Evolutionary conservation across 1,284 basidiomycete species (phyloP).

Genomic region (Albatrellus sp.): DNA sequence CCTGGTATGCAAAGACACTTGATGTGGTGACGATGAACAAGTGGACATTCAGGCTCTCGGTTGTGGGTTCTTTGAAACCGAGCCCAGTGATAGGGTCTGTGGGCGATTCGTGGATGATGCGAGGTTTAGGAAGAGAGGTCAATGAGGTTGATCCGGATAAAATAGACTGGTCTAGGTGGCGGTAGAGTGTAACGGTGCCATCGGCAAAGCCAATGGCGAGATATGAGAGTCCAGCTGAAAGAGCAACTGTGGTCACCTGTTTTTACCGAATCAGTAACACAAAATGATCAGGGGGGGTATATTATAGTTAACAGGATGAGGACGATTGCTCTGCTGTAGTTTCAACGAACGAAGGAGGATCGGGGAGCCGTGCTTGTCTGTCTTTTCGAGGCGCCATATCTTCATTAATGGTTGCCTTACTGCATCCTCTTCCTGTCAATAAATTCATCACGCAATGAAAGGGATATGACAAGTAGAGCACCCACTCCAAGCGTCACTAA

Average conservation of each 20-base stretch:
- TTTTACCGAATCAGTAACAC: background rate
- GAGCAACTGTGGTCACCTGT: slow-evolving; percentile 72
- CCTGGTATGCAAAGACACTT: slow-evolving; percentile 67
- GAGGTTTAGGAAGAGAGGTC: slow-evolving; percentile 68
- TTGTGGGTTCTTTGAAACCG: slow-evolving; percentile 65
- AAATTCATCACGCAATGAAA: slow-evolving; percentile 1
- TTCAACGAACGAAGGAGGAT: slow-evolving; percentile 66
- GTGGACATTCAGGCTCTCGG: slow-evolving; percentile 32
- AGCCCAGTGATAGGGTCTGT: slow-evolving; percentile 87
- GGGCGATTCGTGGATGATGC: slow-evolving; percentile 66
- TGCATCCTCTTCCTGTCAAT: slow-evolving; percentile 61
- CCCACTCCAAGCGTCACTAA: slow-evolving; percentile 78
- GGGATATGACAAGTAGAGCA: background rate
- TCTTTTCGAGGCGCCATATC: slow-evolving; percentile 77
- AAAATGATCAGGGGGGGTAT: background rate
- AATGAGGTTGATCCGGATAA: slow-evolving; percentile 48
- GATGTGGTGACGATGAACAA: slow-evolving; percentile 84
- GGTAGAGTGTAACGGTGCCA: slow-evolving; percentile 87
- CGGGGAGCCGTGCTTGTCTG: slow-evolving; percentile 64
- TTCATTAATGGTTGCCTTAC: slow-evolving; percentile 72
- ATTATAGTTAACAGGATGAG: slow-evolving; percentile 62
- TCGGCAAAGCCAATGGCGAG: slow-evolving; percentile 88
- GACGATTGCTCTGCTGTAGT: slow-evolving; percentile 64
- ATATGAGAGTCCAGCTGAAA: slow-evolving; percentile 74
- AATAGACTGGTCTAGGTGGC: slow-evolving; percentile 83